Conservation (phyloP, 805 yeast species). For the Myxozyma lipomycoides region DNA sequence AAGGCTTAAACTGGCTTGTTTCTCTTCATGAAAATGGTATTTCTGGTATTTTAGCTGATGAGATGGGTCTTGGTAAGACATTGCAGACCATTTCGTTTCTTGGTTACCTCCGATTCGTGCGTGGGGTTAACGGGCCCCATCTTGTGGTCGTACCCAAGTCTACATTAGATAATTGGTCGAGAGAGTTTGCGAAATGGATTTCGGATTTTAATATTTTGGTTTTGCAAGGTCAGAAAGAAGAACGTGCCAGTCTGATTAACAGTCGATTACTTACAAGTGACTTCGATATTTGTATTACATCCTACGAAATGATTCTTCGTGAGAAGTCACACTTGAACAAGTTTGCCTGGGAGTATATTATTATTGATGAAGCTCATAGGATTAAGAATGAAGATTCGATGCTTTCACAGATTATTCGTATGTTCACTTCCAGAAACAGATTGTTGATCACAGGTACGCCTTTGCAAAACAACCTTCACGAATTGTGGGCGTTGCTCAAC, state of each 20-base stretch:
- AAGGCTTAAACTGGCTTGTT: constrained; percentile 93
- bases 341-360: constrained; percentile 86
- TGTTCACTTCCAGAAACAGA: constrained; percentile 80
- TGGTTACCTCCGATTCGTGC: constrained; percentile 78
- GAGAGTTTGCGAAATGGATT: constrained; percentile 94
- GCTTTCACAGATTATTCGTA: constrained; percentile 83
- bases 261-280: constrained; percentile 61
- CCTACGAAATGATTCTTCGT: constrained; percentile 88
- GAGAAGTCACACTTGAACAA: constrained; percentile 79
- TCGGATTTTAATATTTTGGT: constrained; percentile 86
- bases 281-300: constrained; percentile 86
- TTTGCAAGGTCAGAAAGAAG: constrained; percentile 86
- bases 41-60: constrained; percentile 94
- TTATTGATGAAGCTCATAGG: constrained; percentile 87
- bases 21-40: constrained; percentile 81
- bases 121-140: constrained; percentile 82
- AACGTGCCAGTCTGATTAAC: constrained; percentile 54
- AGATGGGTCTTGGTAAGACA: constrained; percentile 97
- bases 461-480: constrained; percentile 89
- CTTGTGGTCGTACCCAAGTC: constrained; percentile 92
- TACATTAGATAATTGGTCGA: constrained; percentile 91
- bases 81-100: constrained; percentile 89
- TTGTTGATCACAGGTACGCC: constrained; percentile 94
- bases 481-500: constrained; percentile 90
- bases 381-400: constrained; percentile 93